These are phyloP conservation scores for Neonectria neomacrospora DNA, from an alignment of 2,329 filamentous ascomycete genomes.

Conservation along the genomic window DNA sequence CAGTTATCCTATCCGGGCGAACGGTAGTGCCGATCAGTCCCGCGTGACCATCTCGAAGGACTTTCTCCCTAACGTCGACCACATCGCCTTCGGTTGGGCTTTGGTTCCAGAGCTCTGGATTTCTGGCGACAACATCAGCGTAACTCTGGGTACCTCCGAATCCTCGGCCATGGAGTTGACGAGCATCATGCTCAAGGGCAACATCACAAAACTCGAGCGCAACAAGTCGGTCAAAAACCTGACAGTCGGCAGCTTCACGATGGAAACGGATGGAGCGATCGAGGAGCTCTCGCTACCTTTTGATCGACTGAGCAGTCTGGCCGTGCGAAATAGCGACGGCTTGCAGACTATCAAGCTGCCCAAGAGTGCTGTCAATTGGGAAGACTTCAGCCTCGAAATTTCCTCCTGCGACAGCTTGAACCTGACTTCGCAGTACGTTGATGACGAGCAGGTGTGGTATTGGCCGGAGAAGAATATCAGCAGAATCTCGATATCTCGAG, in stretches of 20 bases:
- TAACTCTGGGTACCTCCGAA: conserved; percentile 23
- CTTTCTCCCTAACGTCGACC: conserved; percentile 23
- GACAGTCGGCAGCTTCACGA: conserved; percentile 5
- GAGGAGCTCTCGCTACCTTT: conserved; percentile 23
- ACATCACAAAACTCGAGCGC: conserved; percentile 19
- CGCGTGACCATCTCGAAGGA: conserved; percentile 12
- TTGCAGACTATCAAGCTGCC: conserved; percentile 24
- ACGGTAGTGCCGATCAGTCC: conserved; percentile 8
- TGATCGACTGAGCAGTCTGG: conserved; percentile 19
- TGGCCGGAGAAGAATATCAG: conserved; percentile 28
- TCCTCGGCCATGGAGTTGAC: conserved; percentile 22
- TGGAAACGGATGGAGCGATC: neutral
- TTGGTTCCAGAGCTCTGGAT: conserved; percentile 15
- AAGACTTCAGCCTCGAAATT: conserved; percentile 19
- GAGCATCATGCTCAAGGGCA: conserved; percentile 14
- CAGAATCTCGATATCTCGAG: conserved; percentile 15
- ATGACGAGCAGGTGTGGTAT: conserved; percentile 28
- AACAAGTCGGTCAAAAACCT: conserved; percentile 20
- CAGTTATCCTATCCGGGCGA: conserved; percentile 27
- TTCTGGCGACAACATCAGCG: conserved; percentile 10
- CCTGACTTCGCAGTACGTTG: conserved; percentile 28
- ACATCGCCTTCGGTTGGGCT: conserved; percentile 29
- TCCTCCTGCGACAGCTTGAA: conserved; percentile 7
- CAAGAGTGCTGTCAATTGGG: conserved; percentile 23
- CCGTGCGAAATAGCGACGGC: neutral